phyloP scores from a whole-genome alignment of 2,329 filamentous ascomycete genomes.

The Hypoxylon sp. region DNA sequence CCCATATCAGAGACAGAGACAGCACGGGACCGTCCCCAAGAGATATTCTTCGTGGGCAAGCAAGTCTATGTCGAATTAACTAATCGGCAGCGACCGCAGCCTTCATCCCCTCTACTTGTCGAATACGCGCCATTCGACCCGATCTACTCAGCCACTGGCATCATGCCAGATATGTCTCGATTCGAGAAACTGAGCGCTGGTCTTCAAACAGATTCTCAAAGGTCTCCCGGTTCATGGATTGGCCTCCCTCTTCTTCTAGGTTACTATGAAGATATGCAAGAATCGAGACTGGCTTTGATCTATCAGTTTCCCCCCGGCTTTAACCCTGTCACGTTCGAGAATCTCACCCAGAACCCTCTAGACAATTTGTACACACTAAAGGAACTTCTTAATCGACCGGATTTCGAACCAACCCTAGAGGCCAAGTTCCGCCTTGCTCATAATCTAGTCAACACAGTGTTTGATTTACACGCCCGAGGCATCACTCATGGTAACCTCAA shows the following conservation, averaged over 20 bases:
- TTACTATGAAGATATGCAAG: conserved; percentile 80
- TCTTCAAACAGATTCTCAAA: conserved; percentile 66
- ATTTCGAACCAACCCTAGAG: conserved; percentile 75
- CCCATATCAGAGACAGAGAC: conserved; percentile 53
- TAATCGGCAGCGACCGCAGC: conserved; percentile 57
- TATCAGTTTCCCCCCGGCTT: conserved; percentile 79
- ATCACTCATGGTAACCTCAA: conserved; percentile 78
- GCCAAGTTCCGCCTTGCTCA: conserved; percentile 81
- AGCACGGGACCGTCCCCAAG: conserved; percentile 54
- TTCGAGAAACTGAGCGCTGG: conserved; percentile 73
- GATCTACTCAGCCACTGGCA: conserved; percentile 71
- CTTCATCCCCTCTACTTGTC: conserved; percentile 71
- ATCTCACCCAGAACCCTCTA: conserved; percentile 61
- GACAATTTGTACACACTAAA: conserved; percentile 67
- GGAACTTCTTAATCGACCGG: conserved; percentile 64
- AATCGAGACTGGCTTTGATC: conserved; percentile 78
- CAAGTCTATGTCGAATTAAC: conserved; percentile 64
- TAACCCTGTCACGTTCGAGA: conserved; percentile 67
- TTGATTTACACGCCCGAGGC: conserved; percentile 77
- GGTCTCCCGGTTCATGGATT: conserved; percentile 68
- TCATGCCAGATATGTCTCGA: conserved; percentile 72
- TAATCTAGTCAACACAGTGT: conserved; percentile 78
- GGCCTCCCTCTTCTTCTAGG: conserved; percentile 72
- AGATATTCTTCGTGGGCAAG: conserved; percentile 66
- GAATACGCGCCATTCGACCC: conserved; percentile 77